Evolutionary conservation across 176 grass and related monocot genomes (phyloP).

Genomic region (Thalia dealbata): DNA sequence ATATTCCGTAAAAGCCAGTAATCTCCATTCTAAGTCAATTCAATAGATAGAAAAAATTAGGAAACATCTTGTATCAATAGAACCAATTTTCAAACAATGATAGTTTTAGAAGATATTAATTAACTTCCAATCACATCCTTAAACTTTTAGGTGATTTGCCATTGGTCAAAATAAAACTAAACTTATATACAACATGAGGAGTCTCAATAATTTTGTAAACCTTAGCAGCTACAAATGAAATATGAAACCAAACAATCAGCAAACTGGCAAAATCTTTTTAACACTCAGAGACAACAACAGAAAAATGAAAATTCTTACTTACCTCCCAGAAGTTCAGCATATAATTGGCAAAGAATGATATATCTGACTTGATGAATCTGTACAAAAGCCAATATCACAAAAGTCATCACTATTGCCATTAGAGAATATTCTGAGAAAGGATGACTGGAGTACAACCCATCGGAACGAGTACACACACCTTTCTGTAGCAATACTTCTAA

Average conservation of each 20-base stretch:
- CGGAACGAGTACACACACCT: conserved; percentile 25
- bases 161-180: not conserved
- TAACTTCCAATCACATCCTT: too few species aligned
- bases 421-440: conserved; percentile 7
- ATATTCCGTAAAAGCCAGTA: too few species aligned
- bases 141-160: too few species aligned
- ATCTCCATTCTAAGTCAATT: too few species aligned
- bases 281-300: not conserved
- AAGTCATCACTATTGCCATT: not conserved
- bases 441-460: not conserved
- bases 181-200: not conserved
- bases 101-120: too few species aligned
- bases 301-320: not conserved
- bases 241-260: not conserved
- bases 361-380: conserved; percentile 40
- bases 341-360: conserved; percentile 52
- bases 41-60: too few species aligned
- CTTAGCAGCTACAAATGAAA: not conserved
- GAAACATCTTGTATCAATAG: too few species aligned
- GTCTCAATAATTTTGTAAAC: not conserved
- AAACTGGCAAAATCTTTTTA: not conserved
- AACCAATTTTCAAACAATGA: too few species aligned
- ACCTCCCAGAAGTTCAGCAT: conserved; percentile 82
- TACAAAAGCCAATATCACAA: conserved; percentile 18
- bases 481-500: conserved; percentile 53